phyloP scores from a whole-genome alignment of 2,329 filamentous ascomycete species.

The Sclerotinia subarctica region DNA sequence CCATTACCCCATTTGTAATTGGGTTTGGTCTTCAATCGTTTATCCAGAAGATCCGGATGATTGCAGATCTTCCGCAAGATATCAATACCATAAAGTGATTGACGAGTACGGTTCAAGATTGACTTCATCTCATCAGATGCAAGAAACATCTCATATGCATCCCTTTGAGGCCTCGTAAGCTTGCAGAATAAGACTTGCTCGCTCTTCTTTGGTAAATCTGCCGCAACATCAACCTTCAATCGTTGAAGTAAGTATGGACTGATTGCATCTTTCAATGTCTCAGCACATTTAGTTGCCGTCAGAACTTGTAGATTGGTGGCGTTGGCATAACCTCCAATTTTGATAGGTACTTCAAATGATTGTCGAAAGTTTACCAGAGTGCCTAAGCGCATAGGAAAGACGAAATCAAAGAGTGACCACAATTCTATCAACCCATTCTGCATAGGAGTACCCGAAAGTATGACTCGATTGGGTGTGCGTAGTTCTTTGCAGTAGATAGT shows the following conservation, averaged over 20 bases:
- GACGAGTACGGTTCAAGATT: slow-evolving; percentile 70
- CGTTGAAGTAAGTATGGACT: slow-evolving; percentile 90
- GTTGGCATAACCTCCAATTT: slow-evolving; percentile 89
- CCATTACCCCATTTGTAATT: slow-evolving; percentile 76
- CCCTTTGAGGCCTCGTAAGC: slow-evolving; percentile 73
- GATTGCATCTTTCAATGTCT: slow-evolving; percentile 90
- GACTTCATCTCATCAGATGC: slow-evolving; percentile 80
- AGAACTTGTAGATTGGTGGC: slow-evolving; percentile 92
- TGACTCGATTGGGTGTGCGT: slow-evolving; percentile 83
- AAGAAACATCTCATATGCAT: slow-evolving; percentile 78
- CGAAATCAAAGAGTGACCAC: slow-evolving; percentile 97
- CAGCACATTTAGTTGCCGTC: slow-evolving; percentile 90
- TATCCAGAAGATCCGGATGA: slow-evolving; percentile 84
- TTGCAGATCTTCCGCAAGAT: slow-evolving; percentile 96
- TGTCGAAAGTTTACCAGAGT: slow-evolving; percentile 86
- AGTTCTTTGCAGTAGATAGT: slow-evolving; percentile 95
- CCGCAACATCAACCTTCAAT: slow-evolving; percentile 88
- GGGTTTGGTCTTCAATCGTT: slow-evolving; percentile 50
- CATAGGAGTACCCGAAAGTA: slow-evolving; percentile 93
- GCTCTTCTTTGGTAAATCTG: slow-evolving; percentile 90
- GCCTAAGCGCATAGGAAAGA: slow-evolving; percentile 92
- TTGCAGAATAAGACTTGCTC: slow-evolving; percentile 97
- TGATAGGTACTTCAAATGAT: slow-evolving; percentile 92
- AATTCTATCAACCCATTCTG: slow-evolving; percentile 95
- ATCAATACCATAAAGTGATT: slow-evolving; percentile 87